These are phyloP conservation scores for Dillenia turbinata DNA, from an alignment of 164 flowering plant species.

Conservation along the genomic window DNA sequence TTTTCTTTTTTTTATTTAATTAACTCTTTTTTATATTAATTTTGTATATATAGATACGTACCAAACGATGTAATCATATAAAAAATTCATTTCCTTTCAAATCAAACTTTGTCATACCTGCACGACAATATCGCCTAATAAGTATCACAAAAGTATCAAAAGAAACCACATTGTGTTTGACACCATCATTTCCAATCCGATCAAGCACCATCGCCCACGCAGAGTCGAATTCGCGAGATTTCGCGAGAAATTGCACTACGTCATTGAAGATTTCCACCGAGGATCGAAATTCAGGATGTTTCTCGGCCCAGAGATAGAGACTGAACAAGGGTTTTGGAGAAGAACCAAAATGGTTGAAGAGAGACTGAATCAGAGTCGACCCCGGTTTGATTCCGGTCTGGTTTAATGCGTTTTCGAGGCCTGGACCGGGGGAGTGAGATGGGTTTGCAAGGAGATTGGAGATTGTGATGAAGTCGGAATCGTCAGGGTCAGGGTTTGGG, in stretches of 20 bases:
- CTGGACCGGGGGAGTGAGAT: constrained; percentile 22
- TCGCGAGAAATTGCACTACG: constrained; percentile 51
- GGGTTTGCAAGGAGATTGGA: constrained; percentile 32
- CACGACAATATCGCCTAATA: constrained; percentile 64
- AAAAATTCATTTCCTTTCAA: no score
- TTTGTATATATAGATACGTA: no score
- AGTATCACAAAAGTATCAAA: constrained; percentile 39
- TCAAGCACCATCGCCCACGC: constrained; percentile 61
- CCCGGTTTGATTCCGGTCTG: constrained; percentile 36
- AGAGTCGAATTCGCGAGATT: constrained; percentile 49
- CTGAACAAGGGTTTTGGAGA: constrained; percentile 51
- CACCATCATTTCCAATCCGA: constrained; percentile 15
- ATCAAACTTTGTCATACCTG: no score
- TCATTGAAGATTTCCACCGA: constrained; percentile 40
- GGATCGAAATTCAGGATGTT: constrained; percentile 32
- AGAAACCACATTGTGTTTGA: constrained; percentile 27
- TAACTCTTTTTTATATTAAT: no score
- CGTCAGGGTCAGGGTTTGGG: constrained; percentile 17
- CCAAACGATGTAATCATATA: no score
- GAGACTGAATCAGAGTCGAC: constrained; percentile 23
- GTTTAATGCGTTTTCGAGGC: constrained; percentile 45
- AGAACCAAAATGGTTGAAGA: constrained; percentile 47
- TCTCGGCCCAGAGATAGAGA: constrained; percentile 62
- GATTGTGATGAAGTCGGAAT: constrained; percentile 28
- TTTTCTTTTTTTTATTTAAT: no score